Evolutionary conservation across 2,329 filamentous ascomycete species (phyloP).

Genomic region (Cladosporium sp.): DNA sequence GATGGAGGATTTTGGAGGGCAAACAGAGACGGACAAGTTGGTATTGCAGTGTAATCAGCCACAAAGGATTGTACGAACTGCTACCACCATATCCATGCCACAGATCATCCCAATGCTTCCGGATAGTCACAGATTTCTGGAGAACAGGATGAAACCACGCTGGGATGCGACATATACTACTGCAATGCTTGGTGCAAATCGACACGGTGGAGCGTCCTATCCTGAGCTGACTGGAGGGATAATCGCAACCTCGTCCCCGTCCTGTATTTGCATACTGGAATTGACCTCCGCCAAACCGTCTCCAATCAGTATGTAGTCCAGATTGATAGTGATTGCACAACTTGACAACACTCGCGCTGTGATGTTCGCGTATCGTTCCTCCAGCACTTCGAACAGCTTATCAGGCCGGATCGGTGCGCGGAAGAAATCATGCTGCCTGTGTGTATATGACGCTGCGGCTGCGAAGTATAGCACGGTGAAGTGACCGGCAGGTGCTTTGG

Average conservation of each 20-base stretch:
- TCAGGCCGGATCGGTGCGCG: slow-evolving; percentile 61
- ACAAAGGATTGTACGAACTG: slow-evolving; percentile 12
- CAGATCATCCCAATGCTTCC: too few species aligned
- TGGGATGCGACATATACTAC: too few species aligned
- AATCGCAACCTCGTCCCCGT: slow-evolving; percentile 79
- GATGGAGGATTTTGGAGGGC: slow-evolving; percentile 75
- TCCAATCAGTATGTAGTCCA: slow-evolving; percentile 72
- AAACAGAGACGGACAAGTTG: slow-evolving; percentile 67
- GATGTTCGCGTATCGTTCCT: slow-evolving; percentile 67
- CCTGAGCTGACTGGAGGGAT: slow-evolving; percentile 87
- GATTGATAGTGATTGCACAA: slow-evolving; percentile 73
- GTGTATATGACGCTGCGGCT: slow-evolving; percentile 65
- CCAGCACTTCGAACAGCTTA: slow-evolving; percentile 62
- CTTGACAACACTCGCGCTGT: slow-evolving; percentile 63
- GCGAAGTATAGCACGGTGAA: slow-evolving; percentile 84
- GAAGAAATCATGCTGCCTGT: slow-evolving; percentile 60
- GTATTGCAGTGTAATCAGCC: slow-evolving; percentile 29
- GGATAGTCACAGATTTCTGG: too few species aligned
- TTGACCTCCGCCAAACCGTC: slow-evolving; percentile 41
- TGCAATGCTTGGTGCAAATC: too few species aligned
- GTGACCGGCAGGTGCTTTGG: slow-evolving; percentile 51
- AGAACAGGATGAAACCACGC: too few species aligned
- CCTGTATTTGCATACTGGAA: slow-evolving; percentile 54
- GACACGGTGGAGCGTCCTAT: slow-evolving; percentile 31
- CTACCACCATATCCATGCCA: too few species aligned